Conservation (phyloP, 2,329 filamentous ascomycete genomes). For the Aureobasidium sp. region DNA sequence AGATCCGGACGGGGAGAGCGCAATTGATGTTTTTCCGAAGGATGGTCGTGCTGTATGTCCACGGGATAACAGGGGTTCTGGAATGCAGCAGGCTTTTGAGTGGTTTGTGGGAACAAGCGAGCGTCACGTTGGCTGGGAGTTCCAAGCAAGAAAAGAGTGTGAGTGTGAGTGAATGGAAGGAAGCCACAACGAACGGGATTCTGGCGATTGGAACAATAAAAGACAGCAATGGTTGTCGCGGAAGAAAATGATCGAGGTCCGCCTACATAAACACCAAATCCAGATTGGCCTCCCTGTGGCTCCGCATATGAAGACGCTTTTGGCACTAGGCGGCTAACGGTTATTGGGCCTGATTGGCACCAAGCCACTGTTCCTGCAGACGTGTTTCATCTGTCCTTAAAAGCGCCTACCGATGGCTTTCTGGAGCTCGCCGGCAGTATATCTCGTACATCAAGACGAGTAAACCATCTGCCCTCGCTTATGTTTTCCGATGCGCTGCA, state of each 20-base stretch:
- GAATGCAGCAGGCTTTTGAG: conserved; percentile 1
- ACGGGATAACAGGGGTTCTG: conserved; percentile 2
- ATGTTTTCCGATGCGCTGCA: not conserved
- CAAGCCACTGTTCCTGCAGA: conserved; percentile 9
- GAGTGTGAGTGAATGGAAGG: not conserved
- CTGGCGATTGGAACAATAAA: conserved; percentile 7
- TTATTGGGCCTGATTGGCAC: conserved; percentile 7
- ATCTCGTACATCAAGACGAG: not conserved
- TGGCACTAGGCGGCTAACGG: conserved; percentile 6
- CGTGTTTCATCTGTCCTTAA: conserved; percentile 5
- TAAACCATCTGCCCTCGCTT: not conserved
- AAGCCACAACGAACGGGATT: not conserved
- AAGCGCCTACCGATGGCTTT: not conserved
- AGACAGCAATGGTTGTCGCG: conserved; percentile 3
- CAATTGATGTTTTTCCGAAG: not conserved
- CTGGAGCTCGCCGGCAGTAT: not conserved
- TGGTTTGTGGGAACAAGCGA: not conserved
- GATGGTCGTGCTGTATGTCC: conserved; percentile 1
- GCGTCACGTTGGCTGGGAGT: not conserved
- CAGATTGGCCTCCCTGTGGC: conserved; percentile 5
- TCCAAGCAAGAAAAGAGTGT: conserved; percentile 2
- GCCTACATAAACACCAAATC: conserved; percentile 9
- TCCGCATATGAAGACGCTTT: not conserved
- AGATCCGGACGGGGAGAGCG: not conserved
- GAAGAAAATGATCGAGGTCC: conserved; percentile 1